Base-by-base conservation (phyloP, 305 asterid genomes). In the Fraxinus albicans region DNA sequence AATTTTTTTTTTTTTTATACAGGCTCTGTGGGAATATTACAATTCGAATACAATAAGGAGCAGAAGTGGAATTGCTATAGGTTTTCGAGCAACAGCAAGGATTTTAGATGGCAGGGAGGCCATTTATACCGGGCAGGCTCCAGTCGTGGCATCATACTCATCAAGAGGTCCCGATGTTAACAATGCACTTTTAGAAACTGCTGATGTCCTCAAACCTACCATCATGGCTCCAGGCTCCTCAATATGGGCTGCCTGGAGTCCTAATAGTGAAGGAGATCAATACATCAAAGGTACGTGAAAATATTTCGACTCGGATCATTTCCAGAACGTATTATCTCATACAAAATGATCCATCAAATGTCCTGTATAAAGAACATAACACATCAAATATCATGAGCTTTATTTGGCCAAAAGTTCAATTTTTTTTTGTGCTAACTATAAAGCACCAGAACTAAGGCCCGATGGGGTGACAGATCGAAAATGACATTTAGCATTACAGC, bases 181-280 rank as follows among this genome's bases (percentile, higher is more conserved):
- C 77, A 91, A 88, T 78, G 90, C 87, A 15, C 87, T 84, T 70
- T 70, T 91, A 50, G 90, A 90, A 86, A 83, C 88, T 4, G 96
- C 94, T 10, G 96, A 91, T 82, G 93, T 91, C 83, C 93, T 91
- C 55, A 92, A 92, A 81, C 94, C 93, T 50, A 91, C 84, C 79
- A 81, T 92, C 86, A 85, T 92, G 94, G 96, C 94, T 69, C 96
- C 96, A 1, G 96, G 96, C 38, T 89, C 94, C 80, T 89, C 89
- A 8, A 92, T 92, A 82, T 92, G 96, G 96, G 96, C 91, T 44
- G 92, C 94, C 13, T 91, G 94, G 96, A 90, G 89, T 84, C 92
- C 93, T 42, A 84, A 70, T 77, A 91, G 96, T 77, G 88, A 89
- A 84, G 96, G 94, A 78, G 92, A 92, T 84, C 82, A 74, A 25